These are phyloP conservation scores for Gnetum montanum DNA, from an alignment of 75 land plant genomes.

Conservation along the genomic window DNA sequence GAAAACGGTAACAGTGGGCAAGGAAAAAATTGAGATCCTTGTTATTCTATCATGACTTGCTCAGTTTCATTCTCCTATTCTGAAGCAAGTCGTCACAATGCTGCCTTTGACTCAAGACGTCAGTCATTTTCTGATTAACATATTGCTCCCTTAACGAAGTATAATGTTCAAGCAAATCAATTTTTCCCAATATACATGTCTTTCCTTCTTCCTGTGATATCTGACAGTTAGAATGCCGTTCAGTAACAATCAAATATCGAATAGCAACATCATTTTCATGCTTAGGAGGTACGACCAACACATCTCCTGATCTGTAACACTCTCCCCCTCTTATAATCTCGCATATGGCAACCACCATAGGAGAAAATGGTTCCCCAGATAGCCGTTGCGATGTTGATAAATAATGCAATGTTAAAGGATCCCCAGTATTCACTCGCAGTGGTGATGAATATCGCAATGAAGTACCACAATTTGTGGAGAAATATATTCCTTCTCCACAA, in stretches of 20 bases:
- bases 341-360: constrained; percentile 20
- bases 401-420: constrained; percentile 12
- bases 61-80: neutral
- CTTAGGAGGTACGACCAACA: constrained; percentile 20
- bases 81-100: neutral
- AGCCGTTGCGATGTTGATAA: neutral
- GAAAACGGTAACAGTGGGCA: no score
- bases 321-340: constrained; percentile 13
- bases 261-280: constrained; percentile 23
- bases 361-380: constrained; percentile 9
- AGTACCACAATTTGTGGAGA: neutral
- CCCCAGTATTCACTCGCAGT: no score
- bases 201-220: neutral
- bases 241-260: constrained; percentile 24
- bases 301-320: neutral
- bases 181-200: neutral
- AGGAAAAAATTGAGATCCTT: no score
- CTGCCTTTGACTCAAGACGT: neutral
- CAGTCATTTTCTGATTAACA: neutral
- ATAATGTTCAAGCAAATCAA: constrained; percentile 3
- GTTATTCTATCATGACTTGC: no score
- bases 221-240: neutral
- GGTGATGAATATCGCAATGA: constrained; percentile 8
- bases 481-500: constrained; percentile 16
- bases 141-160: neutral